Conservation (phyloP, 2,329 filamentous ascomycete species). For the Fusarium ramigenum region DNA sequence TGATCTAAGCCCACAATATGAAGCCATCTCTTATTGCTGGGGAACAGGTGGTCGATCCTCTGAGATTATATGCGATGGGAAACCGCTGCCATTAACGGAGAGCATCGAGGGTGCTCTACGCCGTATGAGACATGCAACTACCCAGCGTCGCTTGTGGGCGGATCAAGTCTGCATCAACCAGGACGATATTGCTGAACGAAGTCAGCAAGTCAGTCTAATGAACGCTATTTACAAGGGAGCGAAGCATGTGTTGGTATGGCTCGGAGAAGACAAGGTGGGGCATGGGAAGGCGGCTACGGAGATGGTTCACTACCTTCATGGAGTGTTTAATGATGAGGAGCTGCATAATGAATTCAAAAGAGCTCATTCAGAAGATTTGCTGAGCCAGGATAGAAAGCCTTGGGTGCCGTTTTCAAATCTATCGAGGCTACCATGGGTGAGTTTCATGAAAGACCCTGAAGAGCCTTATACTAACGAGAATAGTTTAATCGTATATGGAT, state of each 20-base stretch:
- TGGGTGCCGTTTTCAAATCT: constrained; percentile 48
- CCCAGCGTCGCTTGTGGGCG: constrained; percentile 48
- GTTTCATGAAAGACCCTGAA: constrained; percentile 3
- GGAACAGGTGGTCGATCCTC: constrained; percentile 39
- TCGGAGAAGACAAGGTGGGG: constrained; percentile 44
- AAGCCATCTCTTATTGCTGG: constrained; percentile 51
- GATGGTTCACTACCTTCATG: constrained; percentile 42
- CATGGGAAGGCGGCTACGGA: constrained; percentile 43
- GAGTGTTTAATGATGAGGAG: constrained; percentile 45
- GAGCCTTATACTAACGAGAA: background rate
- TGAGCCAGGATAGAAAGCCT: constrained; percentile 39
- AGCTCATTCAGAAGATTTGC: constrained; percentile 45
- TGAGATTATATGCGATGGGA: constrained; percentile 38
- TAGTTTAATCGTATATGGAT: constrained; percentile 52
- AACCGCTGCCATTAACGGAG: constrained; percentile 41
- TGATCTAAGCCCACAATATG: constrained; percentile 40
- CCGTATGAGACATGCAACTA: constrained; percentile 41
- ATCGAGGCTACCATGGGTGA: constrained; percentile 47
- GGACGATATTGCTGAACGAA: constrained; percentile 47
- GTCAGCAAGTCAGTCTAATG: constrained; percentile 52
- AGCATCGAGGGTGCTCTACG: constrained; percentile 46
- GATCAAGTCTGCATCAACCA: constrained; percentile 56
- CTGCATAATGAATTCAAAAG: constrained; percentile 43
- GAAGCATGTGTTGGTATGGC: constrained; percentile 48
- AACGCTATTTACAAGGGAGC: constrained; percentile 50